Evolutionary conservation across 2,329 filamentous ascomycete species (phyloP), one percentile per base, ranked within the genome.

Genomic region (Aspergillus thermomutatus): DNA sequence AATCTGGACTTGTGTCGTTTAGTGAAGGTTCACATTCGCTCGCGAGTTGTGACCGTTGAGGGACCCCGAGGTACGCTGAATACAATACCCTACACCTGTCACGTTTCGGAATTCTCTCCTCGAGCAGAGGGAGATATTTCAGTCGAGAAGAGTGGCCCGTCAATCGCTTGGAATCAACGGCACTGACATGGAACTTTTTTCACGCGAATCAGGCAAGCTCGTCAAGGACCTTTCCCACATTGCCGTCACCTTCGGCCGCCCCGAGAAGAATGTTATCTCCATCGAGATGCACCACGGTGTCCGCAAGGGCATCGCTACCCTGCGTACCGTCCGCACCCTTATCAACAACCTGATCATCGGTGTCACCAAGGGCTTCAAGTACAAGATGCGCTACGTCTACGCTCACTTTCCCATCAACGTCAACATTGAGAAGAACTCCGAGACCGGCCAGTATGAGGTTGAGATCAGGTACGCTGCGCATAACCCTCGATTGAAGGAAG

Each of bases 321-420:
- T 99, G 81, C 92, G 94, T 75, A 99, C 94, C 75, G 94, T 99
- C 83, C 91, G 92, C 77, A 93, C 93, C 68, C 81, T 97, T 82
- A 96, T 99, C 86, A 91, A 95, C 87, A 99, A 99, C 89, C 80
- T 99, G 83, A 90, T 99, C 81, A 88, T 92, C 74, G 94, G 94
- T 80, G 94, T 99, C 69, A 99, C 94, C 79, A 96, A 93, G 86
- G 94, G 94, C 71, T 99, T 89, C 91, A 95, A 95, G 85, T 99
- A 99, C 90, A 99, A 99, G 91, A 97, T 99, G 93, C 91, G 95
- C 76, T 99, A 99, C 85, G 94, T 99, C 82, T 99, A 99, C 81
- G 94, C 94, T 79, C 94, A 99, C 89, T 99, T 99, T 79, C 94
- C 94, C 82, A 99, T 99, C 91, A 99, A 99, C 87, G 93, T 99